Base-by-base conservation (phyloP, 177 flowering plant species). In the Vitis hybrid region DNA sequence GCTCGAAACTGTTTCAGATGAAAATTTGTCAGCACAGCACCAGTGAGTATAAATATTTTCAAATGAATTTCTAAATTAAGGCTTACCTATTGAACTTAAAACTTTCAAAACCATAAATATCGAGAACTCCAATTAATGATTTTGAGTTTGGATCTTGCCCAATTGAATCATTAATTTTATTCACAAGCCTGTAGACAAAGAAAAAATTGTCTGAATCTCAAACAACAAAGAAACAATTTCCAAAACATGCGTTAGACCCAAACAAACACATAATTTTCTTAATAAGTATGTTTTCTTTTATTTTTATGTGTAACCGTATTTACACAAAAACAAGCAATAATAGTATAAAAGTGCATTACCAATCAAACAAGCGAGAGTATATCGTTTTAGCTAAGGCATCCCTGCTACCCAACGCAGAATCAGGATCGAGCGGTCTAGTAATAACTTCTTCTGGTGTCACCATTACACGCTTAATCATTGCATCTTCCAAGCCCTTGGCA, bases 101-200 rank as follows among this genome's bases (percentile, higher is more conserved):
- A 78, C 98, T 94, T 74, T 94, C 98, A 84, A 93, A 93, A 18
- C 98, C 98, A 76, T 94, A 94, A 66, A 94, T 93, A 85, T 94
- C 98, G 82, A 94, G 98, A 72, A 94, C 98, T 77, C 98, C 98
- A 74, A 94, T 94, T 60, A 93, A 68, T 49, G 88, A 72, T 74
- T 87, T 91, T 49, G 98, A 91, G 78, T 88, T 87, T 65, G 98
- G 94, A 77, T 94, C 98, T 78, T 94, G 98, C 59, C 98, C 97
- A 76, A 94, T 94, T 9, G 97, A 94, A 68, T 18, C 74, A 78
- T 94, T 94, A 55, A 92, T 94, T 72, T 87, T 94, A 35, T 90
- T 89, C 72, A 94, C 98, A 73, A 94, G 81, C 98, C 98, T 94
- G 89, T 6, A 67, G 13, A 65, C 16, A 74, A 63, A 70, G 58